Conservation (phyloP, 345 rosid genomes). For the Salix suchowensis region DNA sequence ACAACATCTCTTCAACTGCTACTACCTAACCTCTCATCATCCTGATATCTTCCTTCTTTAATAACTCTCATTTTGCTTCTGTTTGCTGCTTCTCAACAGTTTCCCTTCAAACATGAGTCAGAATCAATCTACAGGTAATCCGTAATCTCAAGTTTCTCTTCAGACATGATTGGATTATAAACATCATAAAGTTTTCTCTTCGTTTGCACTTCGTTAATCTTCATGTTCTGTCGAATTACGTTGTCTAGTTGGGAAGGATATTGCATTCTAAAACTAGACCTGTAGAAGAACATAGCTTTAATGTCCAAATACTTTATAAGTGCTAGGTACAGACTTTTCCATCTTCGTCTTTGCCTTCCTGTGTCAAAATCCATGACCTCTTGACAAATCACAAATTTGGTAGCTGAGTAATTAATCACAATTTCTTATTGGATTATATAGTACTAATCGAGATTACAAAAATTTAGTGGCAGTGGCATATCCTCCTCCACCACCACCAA, state of each 20-base stretch:
- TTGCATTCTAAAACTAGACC: neutral
- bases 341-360: neutral
- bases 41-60: neutral
- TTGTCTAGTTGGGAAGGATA: neutral
- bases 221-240: no score
- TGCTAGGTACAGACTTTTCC: neutral
- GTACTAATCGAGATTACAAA: neutral
- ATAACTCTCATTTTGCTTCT: neutral
- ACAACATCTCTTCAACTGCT: neutral
- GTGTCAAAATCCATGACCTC: neutral
- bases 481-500: neutral
- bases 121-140: slow-evolving; percentile 7
- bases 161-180: neutral
- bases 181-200: neutral
- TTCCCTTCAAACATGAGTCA: slow-evolving; percentile 3
- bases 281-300: no score
- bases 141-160: neutral
- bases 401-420: neutral
- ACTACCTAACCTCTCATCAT: neutral
- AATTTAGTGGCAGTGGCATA: neutral
- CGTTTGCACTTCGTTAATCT: neutral
- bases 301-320: neutral
- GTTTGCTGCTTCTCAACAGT: no score
- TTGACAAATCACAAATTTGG: no score
- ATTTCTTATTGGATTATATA: neutral